phyloP scores from a whole-genome alignment of 2,329 filamentous ascomycete genomes.

The Fusarium pseudocircinatum region DNA sequence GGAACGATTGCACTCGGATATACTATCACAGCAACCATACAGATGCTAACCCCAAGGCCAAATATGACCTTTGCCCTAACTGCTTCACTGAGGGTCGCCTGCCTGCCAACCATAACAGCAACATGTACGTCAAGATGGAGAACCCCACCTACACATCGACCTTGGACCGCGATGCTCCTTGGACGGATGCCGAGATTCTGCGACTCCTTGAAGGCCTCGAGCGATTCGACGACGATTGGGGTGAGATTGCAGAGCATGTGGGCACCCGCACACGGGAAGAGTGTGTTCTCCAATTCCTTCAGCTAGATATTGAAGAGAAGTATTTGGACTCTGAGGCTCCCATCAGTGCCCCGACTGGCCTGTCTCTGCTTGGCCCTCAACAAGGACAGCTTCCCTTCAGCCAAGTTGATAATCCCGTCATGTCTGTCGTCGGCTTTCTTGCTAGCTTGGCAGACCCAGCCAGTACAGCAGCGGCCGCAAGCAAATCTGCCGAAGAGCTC shows the following conservation, averaged over 20 bases:
- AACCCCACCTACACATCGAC: slow-evolving; percentile 83
- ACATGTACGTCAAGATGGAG: slow-evolving; percentile 88
- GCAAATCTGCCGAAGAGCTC: slow-evolving; percentile 86
- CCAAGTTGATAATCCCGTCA: slow-evolving; percentile 93
- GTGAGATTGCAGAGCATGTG: slow-evolving; percentile 90
- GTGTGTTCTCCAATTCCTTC: slow-evolving; percentile 95
- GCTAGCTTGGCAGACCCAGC: slow-evolving; percentile 90
- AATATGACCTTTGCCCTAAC: slow-evolving; percentile 89
- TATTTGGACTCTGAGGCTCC: slow-evolving; percentile 81
- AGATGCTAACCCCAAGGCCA: slow-evolving; percentile 71
- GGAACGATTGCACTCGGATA: slow-evolving; percentile 81
- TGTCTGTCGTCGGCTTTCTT: slow-evolving; percentile 95
- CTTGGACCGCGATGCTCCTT: slow-evolving; percentile 86
- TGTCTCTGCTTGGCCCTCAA: slow-evolving; percentile 75
- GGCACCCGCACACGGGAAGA: slow-evolving; percentile 92
- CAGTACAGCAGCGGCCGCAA: slow-evolving; percentile 89
- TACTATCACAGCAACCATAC: slow-evolving; percentile 68
- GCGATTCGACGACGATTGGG: slow-evolving; percentile 95
- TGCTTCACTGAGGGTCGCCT: slow-evolving; percentile 89
- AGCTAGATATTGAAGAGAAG: slow-evolving; percentile 97
- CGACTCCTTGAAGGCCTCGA: slow-evolving; percentile 90
- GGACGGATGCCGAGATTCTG: slow-evolving; percentile 91
- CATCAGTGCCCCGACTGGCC: slow-evolving; percentile 63
- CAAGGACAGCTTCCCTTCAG: slow-evolving; percentile 88
- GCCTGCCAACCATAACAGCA: slow-evolving; percentile 78